Evolutionary conservation across 352 stramenopile species (phyloP).

Genomic region (Phytophthora sp.): DNA sequence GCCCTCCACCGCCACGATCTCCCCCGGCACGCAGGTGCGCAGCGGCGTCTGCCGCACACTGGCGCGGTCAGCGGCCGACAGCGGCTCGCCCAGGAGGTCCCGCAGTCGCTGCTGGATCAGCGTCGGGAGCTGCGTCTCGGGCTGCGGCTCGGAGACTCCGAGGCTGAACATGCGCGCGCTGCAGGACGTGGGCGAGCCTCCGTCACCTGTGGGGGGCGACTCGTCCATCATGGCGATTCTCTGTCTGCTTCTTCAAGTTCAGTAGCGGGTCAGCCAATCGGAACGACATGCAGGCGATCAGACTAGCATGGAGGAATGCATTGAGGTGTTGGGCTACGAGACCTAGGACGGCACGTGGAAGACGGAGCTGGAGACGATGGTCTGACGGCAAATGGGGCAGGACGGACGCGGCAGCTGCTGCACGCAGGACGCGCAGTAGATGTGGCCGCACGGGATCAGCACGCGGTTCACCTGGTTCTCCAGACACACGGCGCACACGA

Average conservation of each 20-base stretch:
- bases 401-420: constrained; percentile 60
- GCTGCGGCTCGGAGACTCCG: background rate
- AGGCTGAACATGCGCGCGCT: constrained; percentile 1
- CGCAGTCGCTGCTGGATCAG: constrained; percentile 36
- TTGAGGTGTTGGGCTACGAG: background rate
- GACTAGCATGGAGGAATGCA: no score
- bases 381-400: constrained; percentile 75
- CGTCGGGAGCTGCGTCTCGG: constrained; percentile 4
- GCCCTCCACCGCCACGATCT: constrained; percentile 52
- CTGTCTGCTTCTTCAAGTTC: constrained; percentile 15
- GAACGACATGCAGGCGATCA: no score
- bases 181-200: constrained; percentile 14
- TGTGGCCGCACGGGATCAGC: constrained; percentile 84
- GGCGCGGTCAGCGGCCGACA: constrained; percentile 35
- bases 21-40: constrained; percentile 47
- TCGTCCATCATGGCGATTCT: constrained; percentile 11
- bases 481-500: constrained; percentile 83
- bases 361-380: constrained; percentile 58
- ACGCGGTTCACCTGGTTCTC: constrained; percentile 85
- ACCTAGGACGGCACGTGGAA: constrained; percentile 75
- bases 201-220: constrained; percentile 11
- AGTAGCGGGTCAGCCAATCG: constrained; percentile 2
- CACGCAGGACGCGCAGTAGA: constrained; percentile 79
- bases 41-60: constrained; percentile 39
- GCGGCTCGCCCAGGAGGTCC: constrained; percentile 32